Evolutionary conservation across 2,329 filamentous ascomycete species (phyloP).

Genomic region (Sclerotinia trifoliorum): DNA sequence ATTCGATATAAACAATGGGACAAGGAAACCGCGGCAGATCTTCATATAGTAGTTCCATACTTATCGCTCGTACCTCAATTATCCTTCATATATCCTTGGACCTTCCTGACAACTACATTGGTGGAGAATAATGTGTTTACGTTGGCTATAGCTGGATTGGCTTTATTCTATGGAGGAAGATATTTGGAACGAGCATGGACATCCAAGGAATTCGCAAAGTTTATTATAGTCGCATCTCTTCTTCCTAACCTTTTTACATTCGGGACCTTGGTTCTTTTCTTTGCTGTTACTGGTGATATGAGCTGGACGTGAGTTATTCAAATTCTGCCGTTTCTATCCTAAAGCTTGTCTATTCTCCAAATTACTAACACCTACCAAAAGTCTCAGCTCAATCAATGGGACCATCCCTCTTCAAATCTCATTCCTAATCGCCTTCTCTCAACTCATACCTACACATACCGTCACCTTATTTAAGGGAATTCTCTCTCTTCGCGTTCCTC

Average conservation of each 20-base stretch:
- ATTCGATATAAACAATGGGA: constrained; percentile 72
- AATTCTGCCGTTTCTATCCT: constrained; percentile 24
- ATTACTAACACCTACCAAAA: constrained; percentile 43
- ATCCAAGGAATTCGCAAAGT: constrained; percentile 86
- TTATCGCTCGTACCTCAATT: constrained; percentile 81
- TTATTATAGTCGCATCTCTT: constrained; percentile 72
- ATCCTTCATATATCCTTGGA: constrained; percentile 90
- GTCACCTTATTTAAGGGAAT: constrained; percentile 89
- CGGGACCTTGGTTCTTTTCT: constrained; percentile 70
- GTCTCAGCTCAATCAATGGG: constrained; percentile 79
- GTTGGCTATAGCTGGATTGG: constrained; percentile 70
- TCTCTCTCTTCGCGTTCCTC: constrained; percentile 80
- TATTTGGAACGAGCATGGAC: constrained; percentile 98
- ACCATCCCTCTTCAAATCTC: constrained; percentile 86
- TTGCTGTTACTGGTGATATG: constrained; percentile 64
- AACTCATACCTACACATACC: constrained; percentile 94
- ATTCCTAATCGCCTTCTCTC: constrained; percentile 96
- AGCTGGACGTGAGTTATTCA: constrained; percentile 62
- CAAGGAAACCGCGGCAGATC: constrained; percentile 50
- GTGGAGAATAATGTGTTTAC: constrained; percentile 94
- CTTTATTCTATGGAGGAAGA: constrained; percentile 86
- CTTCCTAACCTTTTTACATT: constrained; percentile 79
- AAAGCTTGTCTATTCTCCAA: constrained; percentile 37
- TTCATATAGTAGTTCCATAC: constrained; percentile 74
- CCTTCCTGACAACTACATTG: constrained; percentile 78